These are phyloP conservation scores for Apiospora phragmitis DNA, from an alignment of 2,329 filamentous ascomycete genomes.

Conservation along the genomic window DNA sequence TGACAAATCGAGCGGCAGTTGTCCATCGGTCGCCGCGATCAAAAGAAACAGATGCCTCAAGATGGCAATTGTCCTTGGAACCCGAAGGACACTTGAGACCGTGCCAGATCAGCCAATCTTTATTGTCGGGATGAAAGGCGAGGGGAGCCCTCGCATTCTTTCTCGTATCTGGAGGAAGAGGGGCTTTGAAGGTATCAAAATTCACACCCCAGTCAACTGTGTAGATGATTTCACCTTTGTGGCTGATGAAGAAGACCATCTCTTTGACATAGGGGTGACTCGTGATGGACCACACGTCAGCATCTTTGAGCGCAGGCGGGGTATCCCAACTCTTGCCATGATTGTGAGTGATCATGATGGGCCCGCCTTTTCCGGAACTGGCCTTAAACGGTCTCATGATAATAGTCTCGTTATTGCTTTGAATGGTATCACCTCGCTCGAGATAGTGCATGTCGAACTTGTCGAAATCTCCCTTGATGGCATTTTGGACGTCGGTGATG, in stretches of 20 bases:
- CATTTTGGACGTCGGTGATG: constrained; percentile 59
- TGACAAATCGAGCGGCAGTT: constrained; percentile 70
- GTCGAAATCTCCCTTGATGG: constrained; percentile 61
- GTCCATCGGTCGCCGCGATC: constrained; percentile 83
- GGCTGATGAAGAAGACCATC: constrained; percentile 81
- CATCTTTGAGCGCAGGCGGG: constrained; percentile 62
- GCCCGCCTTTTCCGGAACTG: constrained; percentile 51
- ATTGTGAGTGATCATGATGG: constrained; percentile 75
- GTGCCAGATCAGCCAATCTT: constrained; percentile 91
- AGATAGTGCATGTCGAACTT: constrained; percentile 69
- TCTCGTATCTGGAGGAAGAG: constrained; percentile 47
- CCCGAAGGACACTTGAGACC: constrained; percentile 67
- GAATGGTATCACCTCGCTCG: constrained; percentile 68
- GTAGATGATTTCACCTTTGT: constrained; percentile 67
- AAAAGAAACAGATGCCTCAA: constrained; percentile 72
- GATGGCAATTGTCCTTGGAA: constrained; percentile 61
- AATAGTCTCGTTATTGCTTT: constrained; percentile 70
- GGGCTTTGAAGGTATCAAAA: constrained; percentile 73
- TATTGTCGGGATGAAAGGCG: constrained; percentile 80
- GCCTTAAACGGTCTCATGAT: constrained; percentile 51
- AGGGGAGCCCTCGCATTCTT: constrained; percentile 47
- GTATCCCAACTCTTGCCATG: constrained; percentile 85
- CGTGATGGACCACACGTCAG: constrained; percentile 69
- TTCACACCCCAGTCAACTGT: constrained; percentile 76
- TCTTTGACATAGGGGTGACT: constrained; percentile 83